phyloP scores from a whole-genome alignment of 305 asterid species.

The Solanum aculeatissimum region DNA sequence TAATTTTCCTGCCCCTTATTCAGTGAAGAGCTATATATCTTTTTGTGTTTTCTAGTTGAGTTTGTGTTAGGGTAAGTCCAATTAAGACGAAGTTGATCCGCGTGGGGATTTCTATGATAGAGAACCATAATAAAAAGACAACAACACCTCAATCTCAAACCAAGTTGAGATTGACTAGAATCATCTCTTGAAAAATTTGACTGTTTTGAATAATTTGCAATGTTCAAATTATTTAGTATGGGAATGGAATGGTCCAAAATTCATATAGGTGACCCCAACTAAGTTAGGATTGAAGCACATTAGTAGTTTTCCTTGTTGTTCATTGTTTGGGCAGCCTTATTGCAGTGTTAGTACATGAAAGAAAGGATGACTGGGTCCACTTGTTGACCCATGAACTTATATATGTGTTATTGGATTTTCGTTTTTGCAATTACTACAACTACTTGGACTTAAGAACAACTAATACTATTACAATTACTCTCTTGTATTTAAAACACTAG shows the following conservation, averaged over 20 bases:
- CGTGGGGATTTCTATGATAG: background rate
- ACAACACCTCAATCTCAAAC: background rate
- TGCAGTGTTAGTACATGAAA: background rate
- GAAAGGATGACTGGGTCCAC: background rate
- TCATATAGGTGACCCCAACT: background rate
- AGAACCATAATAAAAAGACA: background rate
- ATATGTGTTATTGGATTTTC: background rate
- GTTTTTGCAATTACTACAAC: background rate
- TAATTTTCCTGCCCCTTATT: background rate
- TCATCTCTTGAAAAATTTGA: background rate
- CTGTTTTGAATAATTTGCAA: background rate
- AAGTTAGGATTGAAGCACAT: background rate
- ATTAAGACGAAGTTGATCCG: background rate
- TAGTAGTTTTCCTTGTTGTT: background rate
- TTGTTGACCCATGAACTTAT: background rate
- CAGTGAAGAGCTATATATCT: background rate
- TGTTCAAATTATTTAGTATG: background rate
- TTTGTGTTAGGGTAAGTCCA: background rate
- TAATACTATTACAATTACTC: background rate
- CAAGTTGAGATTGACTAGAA: background rate
- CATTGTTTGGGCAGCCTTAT: background rate
- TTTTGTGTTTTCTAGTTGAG: background rate
- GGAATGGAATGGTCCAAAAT: background rate
- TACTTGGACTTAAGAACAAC: background rate
- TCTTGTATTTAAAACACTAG: background rate